Base-by-base conservation (phyloP, 1,284 basidiomycete species). In the Lignosus rhinocerotis region DNA sequence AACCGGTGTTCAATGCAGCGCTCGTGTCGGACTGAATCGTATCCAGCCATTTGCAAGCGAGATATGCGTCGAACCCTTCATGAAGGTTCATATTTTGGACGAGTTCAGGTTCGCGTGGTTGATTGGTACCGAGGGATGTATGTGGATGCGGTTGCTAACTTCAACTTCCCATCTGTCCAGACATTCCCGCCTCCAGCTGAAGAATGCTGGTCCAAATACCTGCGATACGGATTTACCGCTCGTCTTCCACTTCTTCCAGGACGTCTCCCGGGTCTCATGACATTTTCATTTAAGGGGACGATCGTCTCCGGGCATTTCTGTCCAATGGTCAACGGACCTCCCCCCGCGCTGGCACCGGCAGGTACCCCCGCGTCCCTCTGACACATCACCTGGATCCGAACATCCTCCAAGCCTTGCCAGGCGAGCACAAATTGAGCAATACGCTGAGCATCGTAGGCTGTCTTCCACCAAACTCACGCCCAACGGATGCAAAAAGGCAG, bases 271-370 rank as follows among this genome's bases (percentile, higher is more conserved):
- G 34, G 53, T 47, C 62, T 44, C 62, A 63, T 60, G 59, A 56
- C 53, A 45, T 51, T 44, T 31, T 10, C 39, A 16, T 39, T 16
- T 33, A 49, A 31, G 45, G 48, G n/a, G 33, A 42, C 49, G 62
- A 61, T 64, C 62, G 56, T 64, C 62, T 52, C 62, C 62, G 62
- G 62, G 59, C 57, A 61, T 57, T 61, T 64, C 51, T 59, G 55
- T 56, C 62, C 62, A 64, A 64, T 64, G 45, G 44, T 42, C 33
- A 48, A 32, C 49, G 49, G 53, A 41, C 32, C 39, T 21, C 30
- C 30, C 30, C 51, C 50, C 52, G 50, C 48, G 50, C 19, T 50
- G 54, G 41, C 52, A 55, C 39, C 54, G 51, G 52, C 44, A 50
- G 45, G 52, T 42, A 45, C 58, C 41, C 51, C 49, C 50, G 48